Percentiles rank a stretch among this genome's conserved stretches.
Conservation (phyloP, 768 basidiomycete species). For the Hygrophorus pudorinus region DNA sequence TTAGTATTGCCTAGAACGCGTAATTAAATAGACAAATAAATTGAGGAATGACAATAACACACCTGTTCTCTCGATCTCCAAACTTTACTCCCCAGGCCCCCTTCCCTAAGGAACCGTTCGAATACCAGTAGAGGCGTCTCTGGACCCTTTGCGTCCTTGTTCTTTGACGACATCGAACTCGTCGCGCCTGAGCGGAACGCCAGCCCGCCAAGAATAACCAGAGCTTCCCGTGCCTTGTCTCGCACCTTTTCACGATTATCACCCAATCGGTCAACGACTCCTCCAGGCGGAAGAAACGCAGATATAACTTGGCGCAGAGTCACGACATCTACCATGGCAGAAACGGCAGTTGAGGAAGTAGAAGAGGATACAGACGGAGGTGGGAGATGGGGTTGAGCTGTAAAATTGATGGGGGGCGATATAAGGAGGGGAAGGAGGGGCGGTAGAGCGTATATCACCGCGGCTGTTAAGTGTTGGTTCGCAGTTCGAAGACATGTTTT, state of each 20-base stretch:
- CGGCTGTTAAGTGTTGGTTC: conserved; percentile 74
- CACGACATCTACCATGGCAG: conserved; percentile 39
- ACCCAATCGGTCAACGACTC: conserved; percentile 74
- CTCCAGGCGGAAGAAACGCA: conserved; percentile 66
- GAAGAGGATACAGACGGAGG: conserved; percentile 46
- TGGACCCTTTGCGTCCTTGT: conserved; percentile 44
- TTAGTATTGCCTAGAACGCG: conserved; percentile 43
- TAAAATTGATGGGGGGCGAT: conserved; percentile 23
- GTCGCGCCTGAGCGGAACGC: conserved; percentile 50
- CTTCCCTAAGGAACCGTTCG: conserved; percentile 64
- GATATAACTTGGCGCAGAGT: conserved; percentile 58
- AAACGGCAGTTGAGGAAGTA: conserved; percentile 31
- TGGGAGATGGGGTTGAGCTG: conserved; percentile 16
- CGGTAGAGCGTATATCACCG: conserved; percentile 63
- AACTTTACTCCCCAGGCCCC: conserved; percentile 69
- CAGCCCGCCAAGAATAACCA: conserved; percentile 66
- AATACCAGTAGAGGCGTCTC: conserved; percentile 64
- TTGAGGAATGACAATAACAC: conserved; percentile 13
- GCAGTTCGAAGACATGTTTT: conserved; percentile 70
- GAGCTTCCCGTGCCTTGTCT: conserved; percentile 62
- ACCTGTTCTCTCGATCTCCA: conserved; percentile 86
- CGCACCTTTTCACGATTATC: conserved; percentile 64
- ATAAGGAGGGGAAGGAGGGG: conserved; percentile 57
- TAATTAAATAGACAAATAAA: too few species aligned
- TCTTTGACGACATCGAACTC: conserved; percentile 34